Conservation (phyloP, 768 basidiomycete genomes). For the Tephrocybe rancida region DNA sequence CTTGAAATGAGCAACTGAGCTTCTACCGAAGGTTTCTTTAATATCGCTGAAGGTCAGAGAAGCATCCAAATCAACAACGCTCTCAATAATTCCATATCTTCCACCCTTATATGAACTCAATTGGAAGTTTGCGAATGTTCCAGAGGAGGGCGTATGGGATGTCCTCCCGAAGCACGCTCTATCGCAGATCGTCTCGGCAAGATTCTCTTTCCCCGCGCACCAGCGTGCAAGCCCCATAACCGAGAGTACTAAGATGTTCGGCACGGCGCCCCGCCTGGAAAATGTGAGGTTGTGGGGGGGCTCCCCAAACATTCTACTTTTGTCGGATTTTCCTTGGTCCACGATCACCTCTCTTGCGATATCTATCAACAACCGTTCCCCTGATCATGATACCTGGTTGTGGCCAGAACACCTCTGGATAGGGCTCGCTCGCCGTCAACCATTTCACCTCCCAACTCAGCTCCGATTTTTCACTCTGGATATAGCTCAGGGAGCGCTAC, state of each 20-base stretch:
- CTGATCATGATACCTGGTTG: background rate
- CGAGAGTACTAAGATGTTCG: background rate
- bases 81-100: background rate
- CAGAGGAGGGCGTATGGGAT: background rate
- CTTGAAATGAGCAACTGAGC: background rate
- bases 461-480: background rate
- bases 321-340: background rate
- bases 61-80: background rate
- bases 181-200: background rate
- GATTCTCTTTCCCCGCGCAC: background rate
- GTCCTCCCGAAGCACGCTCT: background rate
- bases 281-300: background rate
- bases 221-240: background rate
- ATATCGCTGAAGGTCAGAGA: background rate
- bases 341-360: background rate
- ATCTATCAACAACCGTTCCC: background rate
- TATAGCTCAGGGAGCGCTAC: background rate
- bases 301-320: background rate
- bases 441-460: background rate
- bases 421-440: background rate
- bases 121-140: background rate
- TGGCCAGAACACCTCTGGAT: background rate
- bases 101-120: background rate
- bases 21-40: background rate
- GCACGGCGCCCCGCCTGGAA: background rate